Evolutionary conservation across 2,329 filamentous ascomycete species (phyloP).

Genomic region (Aspergillus aculeatinus): DNA sequence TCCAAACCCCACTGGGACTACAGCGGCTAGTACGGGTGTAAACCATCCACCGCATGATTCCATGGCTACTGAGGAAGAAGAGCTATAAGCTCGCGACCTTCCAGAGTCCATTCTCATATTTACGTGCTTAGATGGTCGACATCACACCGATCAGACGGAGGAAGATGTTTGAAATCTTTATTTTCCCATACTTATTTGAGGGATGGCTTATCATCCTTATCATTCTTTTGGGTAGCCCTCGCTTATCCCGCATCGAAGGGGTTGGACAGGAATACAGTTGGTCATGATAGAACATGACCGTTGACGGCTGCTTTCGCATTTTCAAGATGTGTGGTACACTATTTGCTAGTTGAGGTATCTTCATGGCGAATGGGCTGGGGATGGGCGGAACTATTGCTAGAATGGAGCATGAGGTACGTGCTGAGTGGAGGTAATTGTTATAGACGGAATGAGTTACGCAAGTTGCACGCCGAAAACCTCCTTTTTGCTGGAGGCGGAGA

Average conservation of each 20-base stretch:
- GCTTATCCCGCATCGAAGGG: background rate
- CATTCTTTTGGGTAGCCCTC: background rate
- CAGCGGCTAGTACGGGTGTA: conserved; percentile 16
- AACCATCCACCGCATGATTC: conserved; percentile 9
- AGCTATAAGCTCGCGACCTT: conserved; percentile 23
- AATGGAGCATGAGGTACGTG: background rate
- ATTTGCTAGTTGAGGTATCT: background rate
- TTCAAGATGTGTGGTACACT: background rate
- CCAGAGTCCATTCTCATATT: too few species aligned
- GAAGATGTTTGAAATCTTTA: too few species aligned
- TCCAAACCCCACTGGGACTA: conserved; percentile 9
- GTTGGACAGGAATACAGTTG: background rate
- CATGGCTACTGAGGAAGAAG: conserved; percentile 28
- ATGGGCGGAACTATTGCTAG: background rate
- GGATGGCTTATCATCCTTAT: background rate
- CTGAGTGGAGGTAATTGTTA: conserved; percentile 8
- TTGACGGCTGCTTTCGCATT: background rate
- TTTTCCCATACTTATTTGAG: background rate
- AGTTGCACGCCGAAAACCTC: conserved; percentile 5
- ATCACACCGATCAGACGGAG: too few species aligned
- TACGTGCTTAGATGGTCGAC: too few species aligned
- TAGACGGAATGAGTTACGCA: conserved; percentile 14
- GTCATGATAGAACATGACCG: background rate
- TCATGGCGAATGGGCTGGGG: background rate
- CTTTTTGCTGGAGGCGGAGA: background rate